A percentile compares a stretch with the other conserved stretches of the same genome.
These are phyloP conservation scores for Wickerhamomyces sp. DNA, from an alignment of 1,139 yeast genomes.

Conservation along the genomic window DNA sequence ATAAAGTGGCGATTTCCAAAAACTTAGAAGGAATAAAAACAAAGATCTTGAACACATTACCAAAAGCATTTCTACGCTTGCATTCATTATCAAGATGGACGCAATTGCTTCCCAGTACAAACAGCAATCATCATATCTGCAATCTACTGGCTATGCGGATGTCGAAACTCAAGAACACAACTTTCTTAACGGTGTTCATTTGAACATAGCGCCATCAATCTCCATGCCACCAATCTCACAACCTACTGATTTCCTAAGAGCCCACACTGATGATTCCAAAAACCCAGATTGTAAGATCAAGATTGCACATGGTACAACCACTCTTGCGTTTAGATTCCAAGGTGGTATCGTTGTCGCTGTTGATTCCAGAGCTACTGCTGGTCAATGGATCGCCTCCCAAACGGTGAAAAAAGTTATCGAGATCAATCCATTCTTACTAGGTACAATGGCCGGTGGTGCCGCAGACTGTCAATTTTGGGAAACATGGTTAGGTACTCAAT, in stretches of 20 bases:
- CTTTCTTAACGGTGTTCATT: constrained; percentile 26
- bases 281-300: constrained; percentile 95
- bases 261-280: constrained; percentile 92
- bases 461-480: constrained; percentile 99
- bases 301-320: constrained; percentile 98
- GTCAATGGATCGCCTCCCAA: constrained; percentile 97
- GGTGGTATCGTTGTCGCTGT: constrained; percentile 97
- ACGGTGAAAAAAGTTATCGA: constrained; percentile 96
- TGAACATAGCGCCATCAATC: constrained; percentile 52
- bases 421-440: constrained; percentile 89
- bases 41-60: too few species aligned
- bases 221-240: constrained; percentile 80
- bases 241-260: constrained; percentile 92
- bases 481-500: constrained; percentile 96
- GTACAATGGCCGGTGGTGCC: constrained; percentile 99
- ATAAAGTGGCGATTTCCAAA: constrained; percentile 1
- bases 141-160: constrained; percentile 22
- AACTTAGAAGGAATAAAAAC: too few species aligned
- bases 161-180: constrained; percentile 32
- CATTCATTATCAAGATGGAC: constrained; percentile 13
- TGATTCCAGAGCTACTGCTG: constrained; percentile 98
- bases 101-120: constrained; percentile 34
- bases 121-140: constrained; percentile 21
- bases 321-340: constrained; percentile 91
- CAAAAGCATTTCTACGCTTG: too few species aligned